Percentiles rank a stretch among this genome's conserved stretches.
These are phyloP conservation scores for Apiosordaria backusii DNA, from an alignment of 495 filamentous ascomycete species.

Conservation along the genomic window DNA sequence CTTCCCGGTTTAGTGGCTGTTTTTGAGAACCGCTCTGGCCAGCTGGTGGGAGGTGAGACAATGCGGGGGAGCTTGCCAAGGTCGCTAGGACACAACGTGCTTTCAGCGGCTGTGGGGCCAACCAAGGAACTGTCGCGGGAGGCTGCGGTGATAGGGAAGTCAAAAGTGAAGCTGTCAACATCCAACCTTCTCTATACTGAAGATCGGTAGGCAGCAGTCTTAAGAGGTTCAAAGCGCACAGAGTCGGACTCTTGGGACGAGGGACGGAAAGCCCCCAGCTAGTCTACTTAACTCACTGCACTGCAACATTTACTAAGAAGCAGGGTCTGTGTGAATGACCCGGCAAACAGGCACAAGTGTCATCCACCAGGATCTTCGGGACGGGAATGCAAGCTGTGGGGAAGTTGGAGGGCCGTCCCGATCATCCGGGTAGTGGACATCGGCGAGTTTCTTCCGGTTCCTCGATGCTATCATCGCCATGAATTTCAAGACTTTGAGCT, in stretches of 20 bases:
- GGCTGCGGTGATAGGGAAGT: background rate
- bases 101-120: background rate
- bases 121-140: background rate
- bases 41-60: background rate
- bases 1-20: background rate
- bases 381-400: conserved; percentile 8
- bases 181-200: too few relatives aligned
- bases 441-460: background rate
- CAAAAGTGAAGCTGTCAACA: conserved; percentile 8
- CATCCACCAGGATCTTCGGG: conserved; percentile 9
- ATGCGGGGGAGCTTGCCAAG: conserved; percentile 14
- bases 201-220: too few relatives aligned
- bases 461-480: too few relatives aligned
- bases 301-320: conserved; percentile 4
- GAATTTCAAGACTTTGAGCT: too few relatives aligned
- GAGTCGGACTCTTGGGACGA: background rate
- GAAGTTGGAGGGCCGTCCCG: conserved; percentile 10
- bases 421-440: background rate
- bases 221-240: background rate
- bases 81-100: conserved; percentile 4
- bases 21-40: conserved; percentile 11
- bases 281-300: background rate
- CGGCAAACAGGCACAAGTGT: conserved; percentile 4
- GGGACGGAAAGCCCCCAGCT: background rate
- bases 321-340: conserved; percentile 1